Evolutionary conservation across 1,139 yeast species (phyloP), one percentile per base, ranked within the genome.

Genomic region (Blastobotrys raffinosifermentans): DNA sequence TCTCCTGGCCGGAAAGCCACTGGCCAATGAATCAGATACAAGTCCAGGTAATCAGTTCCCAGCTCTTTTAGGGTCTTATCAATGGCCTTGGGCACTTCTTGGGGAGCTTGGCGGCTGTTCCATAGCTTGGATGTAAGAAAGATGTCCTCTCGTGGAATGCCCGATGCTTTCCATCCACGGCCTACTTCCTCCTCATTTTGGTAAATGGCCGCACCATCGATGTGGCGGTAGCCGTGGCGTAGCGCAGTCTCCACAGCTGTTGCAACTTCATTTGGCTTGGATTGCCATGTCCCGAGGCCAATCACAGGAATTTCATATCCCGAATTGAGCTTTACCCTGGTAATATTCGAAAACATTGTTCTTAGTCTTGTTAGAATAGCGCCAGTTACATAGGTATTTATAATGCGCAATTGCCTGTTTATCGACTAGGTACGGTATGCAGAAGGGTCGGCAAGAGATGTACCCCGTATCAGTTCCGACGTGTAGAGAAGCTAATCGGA

Each of bases 101-200:
- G 66, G 48, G 81, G 44, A 46, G 70, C 68, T 51, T 83, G 94
- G 70, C 59, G 80, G 49, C 65, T 69, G 70, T 83, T 84, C 93
- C 94, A 84, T 53, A 84, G 67, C 65, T 85, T 85, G 39, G 94
- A 80, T 33, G 83, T 81, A 48, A 84, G 68, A 58, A 78, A 77
- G 47, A 85, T 62, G 31, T 84, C 94, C 44, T 79, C 80, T 63
- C 95, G 49, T 17, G 53, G 45, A 10, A 50, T 50, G 19, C 54
- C 49, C 20, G 55, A 48, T 10, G 47, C 51, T 26, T 35, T 35
- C 39, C 54, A 44, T 21, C 60, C 84, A 29, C 65, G 58, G 6
- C 80, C 80, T 22, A 75, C 77, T 47, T 71, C 74, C 10, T 45
- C 48, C 51, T 77, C 83, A 49, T 77, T 77, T 2, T 65, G 69